Percentiles rank a stretch among this genome's conserved stretches.
Conservation (phyloP, 257 asterid species). For the Solanum gandarillasii region DNA sequence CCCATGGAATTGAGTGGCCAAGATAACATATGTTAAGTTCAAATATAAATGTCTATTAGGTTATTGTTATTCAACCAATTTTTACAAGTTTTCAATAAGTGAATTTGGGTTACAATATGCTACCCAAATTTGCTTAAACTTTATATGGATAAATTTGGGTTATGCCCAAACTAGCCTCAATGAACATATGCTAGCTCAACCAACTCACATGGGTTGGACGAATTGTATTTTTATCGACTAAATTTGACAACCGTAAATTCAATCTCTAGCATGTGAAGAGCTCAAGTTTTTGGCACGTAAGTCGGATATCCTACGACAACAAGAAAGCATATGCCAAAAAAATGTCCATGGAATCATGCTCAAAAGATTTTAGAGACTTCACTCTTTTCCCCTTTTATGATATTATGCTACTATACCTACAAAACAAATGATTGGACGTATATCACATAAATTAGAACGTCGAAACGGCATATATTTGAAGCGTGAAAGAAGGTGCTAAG, state of each 20-base stretch:
- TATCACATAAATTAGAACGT: not conserved
- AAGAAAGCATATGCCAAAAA: not conserved
- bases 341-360: not conserved
- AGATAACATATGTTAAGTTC: not conserved
- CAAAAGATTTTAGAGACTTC: not conserved
- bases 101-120: not conserved
- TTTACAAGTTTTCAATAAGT: not conserved
- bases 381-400: not conserved
- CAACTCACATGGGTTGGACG: not conserved
- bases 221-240: not conserved
- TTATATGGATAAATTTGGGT: not conserved
- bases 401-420: not conserved
- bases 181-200: not conserved
- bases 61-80: not conserved
- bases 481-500: not conserved
- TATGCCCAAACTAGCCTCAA: not conserved
- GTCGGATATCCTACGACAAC: not conserved
- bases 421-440: not conserved
- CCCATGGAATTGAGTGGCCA: not conserved
- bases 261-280: not conserved
- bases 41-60: not conserved
- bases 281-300: not conserved
- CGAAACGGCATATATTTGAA: not conserved
- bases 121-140: not conserved
- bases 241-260: not conserved